These are phyloP conservation scores for Fusarium pininemorale DNA, from an alignment of 2,329 filamentous ascomycete genomes.

Conservation along the genomic window DNA sequence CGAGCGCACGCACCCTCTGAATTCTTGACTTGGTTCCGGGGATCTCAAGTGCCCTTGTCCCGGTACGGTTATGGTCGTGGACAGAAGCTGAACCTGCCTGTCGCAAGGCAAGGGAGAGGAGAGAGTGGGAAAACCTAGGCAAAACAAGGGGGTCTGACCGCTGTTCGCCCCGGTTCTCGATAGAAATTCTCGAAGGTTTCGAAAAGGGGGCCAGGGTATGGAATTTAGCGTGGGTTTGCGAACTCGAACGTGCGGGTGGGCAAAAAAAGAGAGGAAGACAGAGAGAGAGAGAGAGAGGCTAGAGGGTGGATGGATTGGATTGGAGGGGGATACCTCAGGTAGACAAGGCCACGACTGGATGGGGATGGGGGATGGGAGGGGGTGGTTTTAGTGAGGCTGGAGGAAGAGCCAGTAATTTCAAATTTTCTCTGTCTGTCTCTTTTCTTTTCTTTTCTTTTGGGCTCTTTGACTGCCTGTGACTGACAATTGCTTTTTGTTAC, in stretches of 20 bases:
- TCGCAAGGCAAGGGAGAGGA: constrained; percentile 20
- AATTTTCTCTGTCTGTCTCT: background rate
- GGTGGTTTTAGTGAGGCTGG: constrained; percentile 1
- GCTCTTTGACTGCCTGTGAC: background rate
- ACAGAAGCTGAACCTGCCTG: constrained; percentile 30
- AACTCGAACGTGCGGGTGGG: constrained; percentile 34
- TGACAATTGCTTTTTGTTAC: constrained; percentile 14
- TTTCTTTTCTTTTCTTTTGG: background rate
- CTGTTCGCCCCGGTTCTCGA: constrained; percentile 42
- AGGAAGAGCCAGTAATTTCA: constrained; percentile 29
- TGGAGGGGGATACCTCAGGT: background rate
- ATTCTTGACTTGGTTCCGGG: constrained; percentile 25
- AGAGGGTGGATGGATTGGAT: background rate
- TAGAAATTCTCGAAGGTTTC: constrained; percentile 46
- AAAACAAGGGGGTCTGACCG: constrained; percentile 41
- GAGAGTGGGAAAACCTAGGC: background rate
- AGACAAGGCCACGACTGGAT: background rate
- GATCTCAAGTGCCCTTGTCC: constrained; percentile 29
- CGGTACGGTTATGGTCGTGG: constrained; percentile 1
- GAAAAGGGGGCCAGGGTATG: constrained; percentile 42
- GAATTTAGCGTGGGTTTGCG: constrained; percentile 32
- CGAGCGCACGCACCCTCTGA: constrained; percentile 9
- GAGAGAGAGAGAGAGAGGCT: background rate
- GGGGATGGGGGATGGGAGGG: background rate
- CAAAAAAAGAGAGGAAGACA: background rate